phyloP scores from a whole-genome alignment of 2,329 filamentous ascomycete genomes.

The Sphaerulina vaccinii region DNA sequence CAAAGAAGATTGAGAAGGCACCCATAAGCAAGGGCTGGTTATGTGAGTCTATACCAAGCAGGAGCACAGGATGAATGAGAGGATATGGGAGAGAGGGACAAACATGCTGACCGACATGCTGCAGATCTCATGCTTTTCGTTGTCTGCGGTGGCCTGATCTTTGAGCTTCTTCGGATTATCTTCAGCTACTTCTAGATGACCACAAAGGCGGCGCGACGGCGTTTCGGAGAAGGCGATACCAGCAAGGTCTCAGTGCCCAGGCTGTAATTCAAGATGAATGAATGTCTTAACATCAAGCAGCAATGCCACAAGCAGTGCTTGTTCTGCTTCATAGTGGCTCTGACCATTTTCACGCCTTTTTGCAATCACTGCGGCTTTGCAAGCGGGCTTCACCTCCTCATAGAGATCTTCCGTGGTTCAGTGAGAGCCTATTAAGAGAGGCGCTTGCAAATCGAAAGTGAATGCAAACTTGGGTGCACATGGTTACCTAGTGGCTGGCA shows the following conservation, averaged over 20 bases:
- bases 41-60: slow-evolving; percentile 50
- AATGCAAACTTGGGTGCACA: no score
- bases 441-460: no score
- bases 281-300: background rate
- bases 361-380: no score
- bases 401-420: no score
- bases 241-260: background rate
- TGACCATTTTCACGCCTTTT: background rate
- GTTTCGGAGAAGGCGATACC: background rate
- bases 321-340: background rate
- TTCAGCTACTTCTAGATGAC: slow-evolving; percentile 31
- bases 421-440: no score
- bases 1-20: slow-evolving; percentile 37
- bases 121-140: slow-evolving; percentile 62
- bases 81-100: background rate
- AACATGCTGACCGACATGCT: background rate
- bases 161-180: slow-evolving; percentile 55
- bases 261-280: background rate
- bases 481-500: background rate
- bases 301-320: no score
- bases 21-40: slow-evolving; percentile 60
- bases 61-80: background rate
- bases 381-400: no score
- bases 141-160: slow-evolving; percentile 59
- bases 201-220: background rate